Base-by-base conservation (phyloP, 768 basidiomycete genomes). In the Leccinum arenicola region DNA sequence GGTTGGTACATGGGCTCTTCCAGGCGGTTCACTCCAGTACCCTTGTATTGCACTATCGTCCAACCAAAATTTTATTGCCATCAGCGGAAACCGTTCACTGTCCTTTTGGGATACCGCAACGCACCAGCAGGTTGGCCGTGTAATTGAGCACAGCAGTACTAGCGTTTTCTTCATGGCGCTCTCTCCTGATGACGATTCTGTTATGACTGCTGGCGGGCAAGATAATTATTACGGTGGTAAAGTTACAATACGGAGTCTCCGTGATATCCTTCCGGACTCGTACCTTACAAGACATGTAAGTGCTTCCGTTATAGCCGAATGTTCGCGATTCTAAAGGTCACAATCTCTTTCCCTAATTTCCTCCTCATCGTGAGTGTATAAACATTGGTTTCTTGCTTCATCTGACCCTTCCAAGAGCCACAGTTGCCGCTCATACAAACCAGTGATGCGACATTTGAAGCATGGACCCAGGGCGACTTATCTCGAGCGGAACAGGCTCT, bases 241-340 rank as follows among this genome's bases (percentile, higher is more conserved):
- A 19, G 9, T 58, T 0, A 55, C n/a, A 6, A 0, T 64, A 0
- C 23, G 40, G 3, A 29, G 8, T 21, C 51, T 59, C 3, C 40
- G 15, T n/a, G 31, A 40, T 9, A 53, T 60, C 3, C 47, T 64
- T 40, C 57, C 45, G 0, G 1, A 1, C 1, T 54, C 43, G 7
- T 62, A 62, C 43, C 11, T 38, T 2, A 8, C 43, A 27, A 11
- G 15, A 4, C 19, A 52, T 10, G 60, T 61, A n/a, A 48, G 61
- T n/a, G 19, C 2, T 25, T 23, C 2, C 1, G 9, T 8, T 15
- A 25, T 25, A 25, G 25, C 25, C 25, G 25, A 40, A 17, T 6
- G 4, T 14, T 27, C n/a, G 12, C 1, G 8, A 35, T 6, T 19
- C 50, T 48, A 52, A 2, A n/a, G 1, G 1, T 4, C 25, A 5